Evolutionary conservation across 177 flowering plant genomes (phyloP), one percentile per base, ranked within the genome.

Genomic region (Vitis hybrid): DNA sequence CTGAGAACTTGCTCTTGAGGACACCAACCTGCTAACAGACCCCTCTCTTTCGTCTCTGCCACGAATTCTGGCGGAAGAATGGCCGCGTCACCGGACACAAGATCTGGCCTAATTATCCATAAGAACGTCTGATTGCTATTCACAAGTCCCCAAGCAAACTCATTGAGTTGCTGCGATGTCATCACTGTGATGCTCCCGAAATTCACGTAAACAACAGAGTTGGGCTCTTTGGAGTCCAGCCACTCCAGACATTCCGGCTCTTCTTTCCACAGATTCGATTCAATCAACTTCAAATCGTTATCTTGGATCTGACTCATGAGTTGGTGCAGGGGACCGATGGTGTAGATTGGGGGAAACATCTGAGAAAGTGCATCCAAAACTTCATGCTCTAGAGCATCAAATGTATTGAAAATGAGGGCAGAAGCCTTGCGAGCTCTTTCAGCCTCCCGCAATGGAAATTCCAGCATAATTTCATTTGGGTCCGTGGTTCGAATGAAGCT

Each of bases 1-100:
- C 55, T 61, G 6, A 89, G 77, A 11, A 89, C 87, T 49, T 76
- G 57, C 35, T 84, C 91, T 57, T 89, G 93, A 1, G 86, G 76
- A 61, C 91, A 83, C 91, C 91, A 89, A 18, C 71, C 72, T 2
- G 74, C 58, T 17, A 87, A 11, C 12, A 79, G 1, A 3, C 91
- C 72, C 24, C 91, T 80, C 0, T 74, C 81, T 52, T 69, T 35
- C 1, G 83, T 87, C 67, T 63, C 80, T 0, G 11, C 62, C 48
- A 70, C 1, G 24, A 89, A 82, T 62, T 84, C 85, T 1, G 74
- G 72, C 0, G 84, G 82, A 1, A 87, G 21, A 14, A 86, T 15
- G 0, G 86, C 82, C 0, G 79, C 15, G 1, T 79, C 84, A 1
- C 84, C 81, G 10, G 56, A 54, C 2, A 83, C 78, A 2, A 79